These are phyloP conservation scores for Volvox carteri DNA, from an alignment of 163 green algal species.

Conservation along the genomic window DNA sequence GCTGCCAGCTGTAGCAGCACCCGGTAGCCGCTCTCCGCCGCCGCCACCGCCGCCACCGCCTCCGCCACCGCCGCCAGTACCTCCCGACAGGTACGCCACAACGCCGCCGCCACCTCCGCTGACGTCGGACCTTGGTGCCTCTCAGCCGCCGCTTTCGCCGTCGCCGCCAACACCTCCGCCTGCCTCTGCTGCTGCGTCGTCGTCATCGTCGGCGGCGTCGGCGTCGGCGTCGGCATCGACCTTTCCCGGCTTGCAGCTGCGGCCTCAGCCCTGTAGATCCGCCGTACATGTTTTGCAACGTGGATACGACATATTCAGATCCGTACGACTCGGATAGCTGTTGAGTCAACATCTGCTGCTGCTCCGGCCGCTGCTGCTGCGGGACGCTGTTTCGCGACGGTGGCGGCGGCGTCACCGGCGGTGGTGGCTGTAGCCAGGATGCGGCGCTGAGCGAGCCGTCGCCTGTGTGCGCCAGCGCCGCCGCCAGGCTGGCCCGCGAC, in stretches of 20 bases:
- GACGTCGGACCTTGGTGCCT: not conserved
- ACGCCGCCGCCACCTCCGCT: not conserved
- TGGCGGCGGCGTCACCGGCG: not conserved
- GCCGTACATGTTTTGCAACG: not conserved
- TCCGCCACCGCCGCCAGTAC: not conserved
- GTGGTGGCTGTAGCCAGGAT: not conserved
- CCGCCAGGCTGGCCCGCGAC: not conserved
- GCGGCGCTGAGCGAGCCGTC: not conserved
- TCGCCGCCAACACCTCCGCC: not conserved
- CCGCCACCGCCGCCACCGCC: not conserved
- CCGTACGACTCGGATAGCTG: not conserved
- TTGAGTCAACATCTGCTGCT: not conserved
- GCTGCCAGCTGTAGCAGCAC: not conserved
- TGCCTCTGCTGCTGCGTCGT: not conserved
- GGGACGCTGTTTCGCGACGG: no score
- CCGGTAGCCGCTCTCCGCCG: not conserved
- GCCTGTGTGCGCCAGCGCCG: slow-evolving; percentile 6
- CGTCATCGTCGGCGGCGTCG: not conserved
- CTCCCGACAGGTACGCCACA: slow-evolving; percentile 1
- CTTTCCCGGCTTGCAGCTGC: not conserved
- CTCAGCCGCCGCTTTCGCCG: not conserved
- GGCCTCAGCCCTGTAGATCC: no score
- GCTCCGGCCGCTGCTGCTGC: not conserved
- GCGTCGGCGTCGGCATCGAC: no score
- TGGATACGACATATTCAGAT: not conserved